Base-by-base conservation (phyloP, 371 early-diverging fungal species). In the Mortierella sp. region DNA sequence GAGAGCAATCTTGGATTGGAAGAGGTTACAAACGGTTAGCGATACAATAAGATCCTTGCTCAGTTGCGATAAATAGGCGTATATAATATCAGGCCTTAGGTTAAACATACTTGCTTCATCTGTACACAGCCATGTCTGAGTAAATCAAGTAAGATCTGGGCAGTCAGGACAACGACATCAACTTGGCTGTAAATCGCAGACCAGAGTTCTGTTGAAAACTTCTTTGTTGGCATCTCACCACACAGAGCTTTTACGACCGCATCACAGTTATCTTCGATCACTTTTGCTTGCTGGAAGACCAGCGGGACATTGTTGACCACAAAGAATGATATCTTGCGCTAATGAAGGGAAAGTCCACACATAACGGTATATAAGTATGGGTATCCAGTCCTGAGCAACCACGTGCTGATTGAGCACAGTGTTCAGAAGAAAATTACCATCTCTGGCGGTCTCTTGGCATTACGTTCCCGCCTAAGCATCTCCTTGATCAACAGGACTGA, bases 121-220 rank as follows among this genome's bases (percentile, higher is more conserved):
- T 77, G 75, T 16, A 94, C 66, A 60, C 84, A 91, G 0, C 92
- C 95, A 48, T 88, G 87, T 1, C 90, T 90, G 19, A 97, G 75
- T 4, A 91, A 82, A 72, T 95, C 89, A 56, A 93, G 83, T 44
- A 96, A 86, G 30, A 95, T 93, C 62, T 94, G 95, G 1, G 95
- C 94, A 3, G 96, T 97, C 91, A 96, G 90, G 44, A 97, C 96
- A 52, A 93, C 82, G 1, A 93, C 92, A 72, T 94, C 93, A 45
- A 60, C 80, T 44, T 87, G 84, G 21, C 86, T 87, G 37, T 90
- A 82, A 0, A 85, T 73, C 6, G 56, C 56, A 11, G 73, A 63
- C 96, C 96, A 96, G 15, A 82, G 71, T 43, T 83, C 82, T 53
- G 75, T 84, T 15, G 82, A 83, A 88, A 90, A 90, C 18, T 81